Conservation (phyloP, 2,329 filamentous ascomycete species). For the Immersiporthe knoxdaviesiana region DNA sequence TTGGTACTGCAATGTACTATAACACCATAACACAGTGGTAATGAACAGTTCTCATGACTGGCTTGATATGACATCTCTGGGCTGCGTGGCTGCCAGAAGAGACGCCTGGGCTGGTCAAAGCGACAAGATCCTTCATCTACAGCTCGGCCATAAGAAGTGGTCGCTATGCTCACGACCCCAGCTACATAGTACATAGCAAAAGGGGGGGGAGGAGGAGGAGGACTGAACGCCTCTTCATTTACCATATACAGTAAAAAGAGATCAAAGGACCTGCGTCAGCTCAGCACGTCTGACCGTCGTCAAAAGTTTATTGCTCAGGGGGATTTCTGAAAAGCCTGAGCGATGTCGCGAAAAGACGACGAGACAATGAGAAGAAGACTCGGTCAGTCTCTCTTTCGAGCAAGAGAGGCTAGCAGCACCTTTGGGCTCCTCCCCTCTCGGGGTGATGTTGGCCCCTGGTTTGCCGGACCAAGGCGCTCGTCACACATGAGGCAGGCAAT, state of each 20-base stretch:
- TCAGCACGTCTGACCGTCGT: not conserved
- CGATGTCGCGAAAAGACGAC: not conserved
- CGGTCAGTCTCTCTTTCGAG: no score
- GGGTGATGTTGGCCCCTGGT: not conserved
- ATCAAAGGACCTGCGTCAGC: conserved; percentile 1
- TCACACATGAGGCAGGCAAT: not conserved
- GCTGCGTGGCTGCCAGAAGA: not conserved
- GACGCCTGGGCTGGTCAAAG: not conserved
- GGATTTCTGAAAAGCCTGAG: not conserved
- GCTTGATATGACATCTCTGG: not conserved
- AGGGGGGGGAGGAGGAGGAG: not conserved
- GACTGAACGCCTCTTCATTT: not conserved
- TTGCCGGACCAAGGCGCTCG: not conserved
- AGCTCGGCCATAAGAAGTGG: not conserved
- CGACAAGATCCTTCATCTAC: not conserved
- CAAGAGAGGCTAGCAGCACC: not conserved
- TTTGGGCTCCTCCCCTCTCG: not conserved
- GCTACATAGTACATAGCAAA: no score
- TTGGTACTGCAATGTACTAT: not conserved
- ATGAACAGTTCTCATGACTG: not conserved
- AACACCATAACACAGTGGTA: not conserved
- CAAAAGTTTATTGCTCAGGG: not conserved
- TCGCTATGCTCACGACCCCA: not conserved
- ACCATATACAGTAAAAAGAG: not conserved
- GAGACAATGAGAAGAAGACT: not conserved